Evolutionary conservation across 2,329 filamentous ascomycete genomes (phyloP).

Genomic region (Sporothrix humicola): DNA sequence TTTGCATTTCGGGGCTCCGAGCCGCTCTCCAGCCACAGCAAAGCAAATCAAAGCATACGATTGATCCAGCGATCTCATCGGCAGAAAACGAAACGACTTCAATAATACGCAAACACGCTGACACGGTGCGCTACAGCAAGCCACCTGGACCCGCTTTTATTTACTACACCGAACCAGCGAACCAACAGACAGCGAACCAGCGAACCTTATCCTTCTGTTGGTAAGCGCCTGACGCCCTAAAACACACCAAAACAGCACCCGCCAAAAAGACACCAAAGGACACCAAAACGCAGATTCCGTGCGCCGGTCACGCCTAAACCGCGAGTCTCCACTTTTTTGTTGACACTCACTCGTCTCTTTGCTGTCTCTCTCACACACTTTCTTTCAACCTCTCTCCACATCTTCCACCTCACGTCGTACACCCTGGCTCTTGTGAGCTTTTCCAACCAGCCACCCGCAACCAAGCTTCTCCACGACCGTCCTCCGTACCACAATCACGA

Average conservation of each 20-base stretch:
- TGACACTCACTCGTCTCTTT: too few relatives aligned
- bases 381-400: background rate
- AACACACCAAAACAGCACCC: background rate
- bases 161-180: background rate
- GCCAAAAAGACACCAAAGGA: background rate
- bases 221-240: slow-evolving; percentile 16
- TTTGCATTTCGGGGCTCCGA: slow-evolving; percentile 28
- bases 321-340: background rate
- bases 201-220: background rate
- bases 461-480: background rate
- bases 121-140: background rate
- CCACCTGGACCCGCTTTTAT: background rate
- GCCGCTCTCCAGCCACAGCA: slow-evolving; percentile 9
- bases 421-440: slow-evolving; percentile 5
- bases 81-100: background rate
- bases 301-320: background rate
- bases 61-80: background rate
- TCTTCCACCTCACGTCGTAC: background rate
- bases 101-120: background rate
- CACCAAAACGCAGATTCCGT: background rate
- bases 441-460: slow-evolving; percentile 27
- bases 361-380: background rate
- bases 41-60: background rate
- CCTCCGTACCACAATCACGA: background rate
- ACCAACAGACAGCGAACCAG: background rate